Evolutionary conservation across 441 rosid species (phyloP).

Genomic region (Daphne laureola): DNA sequence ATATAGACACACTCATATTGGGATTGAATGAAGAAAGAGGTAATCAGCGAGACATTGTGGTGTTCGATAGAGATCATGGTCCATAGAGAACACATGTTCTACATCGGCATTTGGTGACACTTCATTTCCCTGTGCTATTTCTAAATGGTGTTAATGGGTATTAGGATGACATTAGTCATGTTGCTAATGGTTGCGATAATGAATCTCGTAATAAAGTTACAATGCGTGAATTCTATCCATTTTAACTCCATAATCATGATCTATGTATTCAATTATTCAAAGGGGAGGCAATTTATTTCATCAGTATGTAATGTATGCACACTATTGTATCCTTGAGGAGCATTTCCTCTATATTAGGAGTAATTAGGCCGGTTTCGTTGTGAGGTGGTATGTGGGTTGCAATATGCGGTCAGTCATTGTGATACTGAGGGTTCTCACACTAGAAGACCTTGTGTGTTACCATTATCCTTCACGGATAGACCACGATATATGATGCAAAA

Average conservation of each 20-base stretch:
- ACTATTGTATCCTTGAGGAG: background rate
- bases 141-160: too few species aligned
- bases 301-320: conserved; percentile 7
- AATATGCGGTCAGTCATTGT: background rate
- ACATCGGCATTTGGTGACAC: too few species aligned
- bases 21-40: too few species aligned
- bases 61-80: too few species aligned
- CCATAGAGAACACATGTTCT: too few species aligned
- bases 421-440: background rate
- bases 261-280: background rate
- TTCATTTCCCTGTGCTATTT: too few species aligned
- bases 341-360: background rate
- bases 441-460: background rate
- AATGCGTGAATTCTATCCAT: background rate
- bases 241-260: background rate
- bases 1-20: too few species aligned
- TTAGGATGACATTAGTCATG: too few species aligned
- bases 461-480: background rate
- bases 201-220: background rate
- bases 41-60: background rate
- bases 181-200: background rate
- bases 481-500: background rate
- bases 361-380: background rate
- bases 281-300: conserved; percentile 1
- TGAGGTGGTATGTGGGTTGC: background rate